Percentiles rank a stretch among this genome's conserved stretches.
These are phyloP conservation scores for Chlamydomonas schloesseri DNA, from an alignment of 139 green algal species.

Conservation along the genomic window DNA sequence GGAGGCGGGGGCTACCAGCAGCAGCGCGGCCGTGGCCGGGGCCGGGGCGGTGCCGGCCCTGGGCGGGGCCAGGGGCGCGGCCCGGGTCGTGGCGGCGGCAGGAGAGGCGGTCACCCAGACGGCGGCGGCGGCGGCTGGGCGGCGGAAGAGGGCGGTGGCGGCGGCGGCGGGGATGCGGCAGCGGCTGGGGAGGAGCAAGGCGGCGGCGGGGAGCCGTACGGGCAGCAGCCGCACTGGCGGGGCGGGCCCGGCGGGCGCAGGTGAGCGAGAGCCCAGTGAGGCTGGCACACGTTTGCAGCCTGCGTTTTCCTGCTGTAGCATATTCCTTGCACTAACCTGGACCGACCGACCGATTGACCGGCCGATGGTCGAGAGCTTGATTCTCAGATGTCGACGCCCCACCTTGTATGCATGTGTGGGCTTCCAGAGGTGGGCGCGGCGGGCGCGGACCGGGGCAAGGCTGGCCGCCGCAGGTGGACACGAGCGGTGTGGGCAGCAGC, in stretches of 20 bases:
- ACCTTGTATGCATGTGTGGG: too few relatives aligned
- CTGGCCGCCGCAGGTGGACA: too few relatives aligned
- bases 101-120: neutral
- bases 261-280: too few relatives aligned
- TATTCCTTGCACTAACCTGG: too few relatives aligned
- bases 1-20: neutral
- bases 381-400: too few relatives aligned
- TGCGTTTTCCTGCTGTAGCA: too few relatives aligned
- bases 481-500: too few relatives aligned
- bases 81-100: neutral
- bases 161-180: neutral
- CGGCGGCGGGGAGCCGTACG: neutral
- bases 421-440: neutral
- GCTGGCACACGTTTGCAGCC: too few relatives aligned
- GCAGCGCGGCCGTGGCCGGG: neutral
- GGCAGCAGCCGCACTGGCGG: neutral
- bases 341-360: too few relatives aligned
- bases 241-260: neutral
- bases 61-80: neutral
- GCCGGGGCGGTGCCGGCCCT: neutral
- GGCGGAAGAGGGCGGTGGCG: neutral
- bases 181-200: neutral
- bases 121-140: neutral
- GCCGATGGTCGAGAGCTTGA: too few relatives aligned
- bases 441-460: too few relatives aligned